A percentile compares a stretch with the other conserved stretches of the same genome.
phyloP scores from a whole-genome alignment of 305 asterid genomes.

The Fraxinus baroniana region DNA sequence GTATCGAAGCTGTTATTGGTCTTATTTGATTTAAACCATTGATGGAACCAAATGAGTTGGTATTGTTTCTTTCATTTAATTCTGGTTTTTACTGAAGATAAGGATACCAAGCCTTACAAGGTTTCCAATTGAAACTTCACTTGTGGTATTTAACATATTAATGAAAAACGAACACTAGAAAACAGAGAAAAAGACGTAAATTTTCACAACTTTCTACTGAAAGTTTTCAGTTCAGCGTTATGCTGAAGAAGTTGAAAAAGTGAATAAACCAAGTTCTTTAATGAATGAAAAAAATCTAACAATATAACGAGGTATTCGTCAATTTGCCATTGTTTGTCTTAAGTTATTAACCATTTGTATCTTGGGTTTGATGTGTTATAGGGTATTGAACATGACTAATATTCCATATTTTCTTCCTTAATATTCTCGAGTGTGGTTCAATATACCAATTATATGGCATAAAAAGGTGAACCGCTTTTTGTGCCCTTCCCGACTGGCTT shows the following conservation, averaged over 20 bases:
- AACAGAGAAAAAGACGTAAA: background rate
- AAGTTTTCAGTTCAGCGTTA: background rate
- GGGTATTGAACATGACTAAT: background rate
- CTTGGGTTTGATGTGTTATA: background rate
- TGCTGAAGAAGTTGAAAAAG: background rate
- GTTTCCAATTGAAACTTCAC: background rate
- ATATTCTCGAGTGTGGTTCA: background rate
- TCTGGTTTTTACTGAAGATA: background rate
- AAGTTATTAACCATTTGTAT: background rate
- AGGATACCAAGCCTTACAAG: background rate
- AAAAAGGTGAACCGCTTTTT: background rate
- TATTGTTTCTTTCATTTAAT: constrained; percentile 22
- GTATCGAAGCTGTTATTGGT: constrained; percentile 20
- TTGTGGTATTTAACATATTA: background rate
- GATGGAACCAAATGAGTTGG: constrained; percentile 36
- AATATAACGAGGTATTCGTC: background rate
- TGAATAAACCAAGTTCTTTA: background rate
- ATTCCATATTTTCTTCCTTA: background rate
- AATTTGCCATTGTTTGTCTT: background rate
- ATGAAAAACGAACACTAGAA: background rate
- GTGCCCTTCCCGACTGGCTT: background rate
- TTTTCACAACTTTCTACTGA: background rate
- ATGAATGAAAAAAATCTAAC: background rate
- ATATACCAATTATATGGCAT: background rate
- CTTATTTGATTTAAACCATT: constrained; percentile 24